Evolutionary conservation across 2,329 filamentous ascomycete species (phyloP).

Genomic region (Graphium sp.): DNA sequence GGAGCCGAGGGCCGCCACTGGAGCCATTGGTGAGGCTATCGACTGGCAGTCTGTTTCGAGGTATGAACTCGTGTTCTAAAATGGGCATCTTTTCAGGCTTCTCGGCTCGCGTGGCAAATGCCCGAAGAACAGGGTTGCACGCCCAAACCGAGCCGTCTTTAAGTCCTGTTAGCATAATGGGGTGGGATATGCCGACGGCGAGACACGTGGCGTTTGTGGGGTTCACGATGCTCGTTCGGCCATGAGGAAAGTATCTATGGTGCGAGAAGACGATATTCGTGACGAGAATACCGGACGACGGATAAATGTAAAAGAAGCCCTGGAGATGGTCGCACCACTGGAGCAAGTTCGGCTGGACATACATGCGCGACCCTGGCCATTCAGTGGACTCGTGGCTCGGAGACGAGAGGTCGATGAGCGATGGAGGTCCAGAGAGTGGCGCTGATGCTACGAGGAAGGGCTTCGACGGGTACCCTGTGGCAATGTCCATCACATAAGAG

Average conservation of each 20-base stretch:
- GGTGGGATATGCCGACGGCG: conserved; percentile 30
- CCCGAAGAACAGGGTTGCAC: conserved; percentile 24
- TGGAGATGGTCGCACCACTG: conserved; percentile 37
- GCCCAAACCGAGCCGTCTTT: conserved; percentile 36
- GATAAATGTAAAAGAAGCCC: conserved; percentile 34
- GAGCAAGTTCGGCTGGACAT: conserved; percentile 34
- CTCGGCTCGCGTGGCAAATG: conserved; percentile 20
- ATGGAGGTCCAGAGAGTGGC: conserved; percentile 34
- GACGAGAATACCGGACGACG: conserved; percentile 33
- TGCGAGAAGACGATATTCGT: conserved; percentile 35
- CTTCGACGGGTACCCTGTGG: conserved; percentile 36
- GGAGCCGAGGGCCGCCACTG: conserved; percentile 3
- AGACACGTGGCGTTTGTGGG: conserved; percentile 33
- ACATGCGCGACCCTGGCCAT: conserved; percentile 29
- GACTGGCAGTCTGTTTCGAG: conserved; percentile 12
- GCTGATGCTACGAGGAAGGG: conserved; percentile 37
- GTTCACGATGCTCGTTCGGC: conserved; percentile 31
- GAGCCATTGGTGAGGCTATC: not conserved
- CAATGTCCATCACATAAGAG: conserved; percentile 34
- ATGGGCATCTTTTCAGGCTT: conserved; percentile 23
- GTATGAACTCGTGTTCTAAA: conserved; percentile 36
- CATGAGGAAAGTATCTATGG: conserved; percentile 31
- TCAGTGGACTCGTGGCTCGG: conserved; percentile 36
- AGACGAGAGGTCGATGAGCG: conserved; percentile 32
- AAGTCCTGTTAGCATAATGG: conserved; percentile 34